Evolutionary conservation across 2,329 filamentous ascomycete genomes (phyloP).

Genomic region (Trichoderma cornu-damae): DNA sequence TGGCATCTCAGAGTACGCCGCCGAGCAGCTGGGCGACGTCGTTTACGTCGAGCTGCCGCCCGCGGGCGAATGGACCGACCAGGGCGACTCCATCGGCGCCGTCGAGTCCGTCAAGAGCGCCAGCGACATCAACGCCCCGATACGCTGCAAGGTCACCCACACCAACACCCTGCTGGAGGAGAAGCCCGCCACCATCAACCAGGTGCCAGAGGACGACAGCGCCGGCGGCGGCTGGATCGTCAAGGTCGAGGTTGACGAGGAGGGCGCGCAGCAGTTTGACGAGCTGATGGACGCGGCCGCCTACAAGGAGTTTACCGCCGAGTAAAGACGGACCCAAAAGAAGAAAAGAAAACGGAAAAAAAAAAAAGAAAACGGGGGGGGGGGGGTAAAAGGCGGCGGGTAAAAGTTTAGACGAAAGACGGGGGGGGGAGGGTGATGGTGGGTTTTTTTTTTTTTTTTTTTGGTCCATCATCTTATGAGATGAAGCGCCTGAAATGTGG

Average conservation of each 20-base stretch:
- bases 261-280: constrained; percentile 62
- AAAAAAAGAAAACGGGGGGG: not conserved
- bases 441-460: not conserved
- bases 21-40: constrained; percentile 88
- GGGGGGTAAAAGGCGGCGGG: not conserved
- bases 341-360: not conserved
- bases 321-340: too few relatives aligned
- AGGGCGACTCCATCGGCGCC: constrained; percentile 83
- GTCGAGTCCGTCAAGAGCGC: constrained; percentile 98
- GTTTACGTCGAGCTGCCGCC: constrained; percentile 94
- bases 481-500: not conserved
- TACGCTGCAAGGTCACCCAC: constrained; percentile 69
- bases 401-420: constrained; percentile 16
- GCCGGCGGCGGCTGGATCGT: constrained; percentile 85
- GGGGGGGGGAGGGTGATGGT: not conserved
- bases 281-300: constrained; percentile 68
- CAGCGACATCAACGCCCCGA: constrained; percentile 91
- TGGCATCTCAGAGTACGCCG: constrained; percentile 88
- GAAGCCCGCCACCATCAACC: constrained; percentile 82
- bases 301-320: constrained; percentile 67
- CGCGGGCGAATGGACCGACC: constrained; percentile 54
- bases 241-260: constrained; percentile 71
- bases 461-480: not conserved
- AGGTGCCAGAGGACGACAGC: constrained; percentile 73
- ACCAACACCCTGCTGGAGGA: constrained; percentile 74